Evolutionary conservation across 176 grass and related monocot species (phyloP).

Genomic region (Ensete glaucum): DNA sequence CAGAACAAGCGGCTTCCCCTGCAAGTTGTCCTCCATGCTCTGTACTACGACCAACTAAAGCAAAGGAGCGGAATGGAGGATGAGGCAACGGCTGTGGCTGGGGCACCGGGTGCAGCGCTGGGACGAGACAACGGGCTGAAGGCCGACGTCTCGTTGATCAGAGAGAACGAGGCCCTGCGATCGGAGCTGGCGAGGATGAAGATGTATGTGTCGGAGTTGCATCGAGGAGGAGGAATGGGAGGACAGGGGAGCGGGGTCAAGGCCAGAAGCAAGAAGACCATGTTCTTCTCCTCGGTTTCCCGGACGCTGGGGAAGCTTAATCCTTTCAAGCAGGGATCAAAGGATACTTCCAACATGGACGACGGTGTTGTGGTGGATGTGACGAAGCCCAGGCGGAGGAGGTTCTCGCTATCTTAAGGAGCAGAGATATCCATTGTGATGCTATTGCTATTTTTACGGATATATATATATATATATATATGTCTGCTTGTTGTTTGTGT

Average conservation of each 20-base stretch:
- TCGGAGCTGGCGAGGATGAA: conserved; percentile 51
- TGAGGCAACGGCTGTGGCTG: conserved; percentile 14
- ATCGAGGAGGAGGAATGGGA: conserved; percentile 15
- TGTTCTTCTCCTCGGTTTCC: conserved; percentile 62
- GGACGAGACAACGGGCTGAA: conserved; percentile 8
- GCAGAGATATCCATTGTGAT: too few species aligned
- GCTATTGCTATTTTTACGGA: too few species aligned
- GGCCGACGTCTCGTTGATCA: conserved; percentile 41
- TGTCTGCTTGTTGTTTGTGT: too few species aligned
- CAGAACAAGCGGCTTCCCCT: conserved; percentile 82
- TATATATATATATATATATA: too few species aligned
- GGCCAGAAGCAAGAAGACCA: conserved; percentile 26
- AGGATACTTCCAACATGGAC: conserved; percentile 44
- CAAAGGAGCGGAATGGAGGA: conserved; percentile 26
- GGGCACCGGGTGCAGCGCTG: not conserved
- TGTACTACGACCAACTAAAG: conserved; percentile 87
- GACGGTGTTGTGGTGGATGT: not conserved
- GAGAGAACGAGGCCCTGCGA: conserved; percentile 65
- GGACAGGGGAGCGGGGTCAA: conserved; percentile 11
- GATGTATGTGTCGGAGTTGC: conserved; percentile 36
- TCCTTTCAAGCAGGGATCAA: conserved; percentile 61
- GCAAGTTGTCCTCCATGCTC: conserved; percentile 51
- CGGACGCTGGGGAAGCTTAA: conserved; percentile 64
- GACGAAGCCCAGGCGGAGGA: conserved; percentile 56
- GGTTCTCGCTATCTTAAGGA: conserved; percentile 50